Base-by-base conservation (phyloP, 179 eudicot genomes). In the Camellia oleifera region DNA sequence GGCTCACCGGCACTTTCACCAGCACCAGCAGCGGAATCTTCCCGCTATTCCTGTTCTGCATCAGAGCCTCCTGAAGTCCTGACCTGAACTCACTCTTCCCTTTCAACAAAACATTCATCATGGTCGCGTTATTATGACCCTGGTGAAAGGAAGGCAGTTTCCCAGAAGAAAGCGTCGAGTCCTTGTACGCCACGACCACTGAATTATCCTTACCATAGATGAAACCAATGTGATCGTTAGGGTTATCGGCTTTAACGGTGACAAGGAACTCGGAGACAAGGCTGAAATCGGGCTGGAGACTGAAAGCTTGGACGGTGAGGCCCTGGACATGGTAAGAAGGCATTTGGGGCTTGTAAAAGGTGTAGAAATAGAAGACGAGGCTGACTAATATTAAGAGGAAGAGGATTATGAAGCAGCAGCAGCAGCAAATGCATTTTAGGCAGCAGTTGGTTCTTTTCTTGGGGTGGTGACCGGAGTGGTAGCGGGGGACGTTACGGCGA, bases 101-200 rank as follows among this genome's bases (percentile, higher is more conserved):
- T 2, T 65, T 74, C 67, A 92, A 17, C 2, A 72, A 48, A 23
- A 92, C 46, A 10, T 82, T 48, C 26, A 92, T 83, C 15, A 78
- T 42, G 7, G 92, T 88, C 5, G 80, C 79, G 74, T 91, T 91
- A 4, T 76, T 18, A 0, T 76, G 81, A 1, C 86, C 89, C 81
- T 92, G 97, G 1, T 67, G 61, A 44, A 92, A 89, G 2, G 18
- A 10, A 0, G 93, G 95, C 8, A 91, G 10, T 18, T 77, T 85
- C 8, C 97, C 97, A 0, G 78, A 50, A 69, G 93, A 87, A 3
- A 92, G 74, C 0, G 32, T 68, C 4, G 81, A 56, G 23, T 78
- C 88, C 18, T 74, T 58, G 52, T 81, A 91, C 14, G 70, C 23
- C 13, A 90, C 86, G 0, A 42, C 26, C 7, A 90, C 86, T 3